Evolutionary conservation across 208 protist genomes (phyloP).

Genomic region (Trypanosomatidae sp.): DNA sequence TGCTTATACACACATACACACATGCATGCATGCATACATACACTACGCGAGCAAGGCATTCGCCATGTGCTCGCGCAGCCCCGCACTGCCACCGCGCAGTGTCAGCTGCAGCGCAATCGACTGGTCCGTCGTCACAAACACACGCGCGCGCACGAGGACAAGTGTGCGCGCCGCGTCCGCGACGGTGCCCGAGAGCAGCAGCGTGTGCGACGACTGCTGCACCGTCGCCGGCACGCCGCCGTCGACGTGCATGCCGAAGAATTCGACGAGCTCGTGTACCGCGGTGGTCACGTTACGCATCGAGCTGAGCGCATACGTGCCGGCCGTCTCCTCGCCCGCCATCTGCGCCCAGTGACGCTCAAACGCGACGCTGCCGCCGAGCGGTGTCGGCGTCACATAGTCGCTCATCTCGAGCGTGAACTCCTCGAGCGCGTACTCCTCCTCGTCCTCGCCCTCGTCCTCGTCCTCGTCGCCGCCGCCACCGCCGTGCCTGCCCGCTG

Average conservation of each 20-base stretch:
- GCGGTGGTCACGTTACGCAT: constrained; percentile 82
- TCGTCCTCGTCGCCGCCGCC: constrained; percentile 13
- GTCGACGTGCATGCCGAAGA: constrained; percentile 79
- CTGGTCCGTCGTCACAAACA: constrained; percentile 64
- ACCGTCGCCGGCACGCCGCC: constrained; percentile 61
- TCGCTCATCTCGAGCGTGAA: constrained; percentile 77
- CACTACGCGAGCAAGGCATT: constrained; percentile 45
- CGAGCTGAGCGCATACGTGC: constrained; percentile 68
- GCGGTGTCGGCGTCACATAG: constrained; percentile 53
- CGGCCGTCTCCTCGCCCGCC: constrained; percentile 51
- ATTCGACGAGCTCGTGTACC: constrained; percentile 58
- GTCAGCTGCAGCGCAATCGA: constrained; percentile 63
- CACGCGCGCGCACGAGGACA: constrained; percentile 56
- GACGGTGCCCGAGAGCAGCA: constrained; percentile 66
- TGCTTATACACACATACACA: not conserved
- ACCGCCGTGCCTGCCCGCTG: not conserved
- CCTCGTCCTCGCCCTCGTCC: constrained; percentile 38
- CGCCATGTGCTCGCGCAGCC: constrained; percentile 64
- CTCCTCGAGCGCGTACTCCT: constrained; percentile 74
- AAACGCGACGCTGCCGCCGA: constrained; percentile 10
- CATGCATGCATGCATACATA: not conserved
- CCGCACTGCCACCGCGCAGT: constrained; percentile 42
- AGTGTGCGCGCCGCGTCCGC: constrained; percentile 36
- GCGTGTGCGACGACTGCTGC: constrained; percentile 50
- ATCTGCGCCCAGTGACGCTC: constrained; percentile 24